These are phyloP conservation scores for Heterobasidion occidentale DNA, from an alignment of 1,284 basidiomycete genomes.

Conservation along the genomic window DNA sequence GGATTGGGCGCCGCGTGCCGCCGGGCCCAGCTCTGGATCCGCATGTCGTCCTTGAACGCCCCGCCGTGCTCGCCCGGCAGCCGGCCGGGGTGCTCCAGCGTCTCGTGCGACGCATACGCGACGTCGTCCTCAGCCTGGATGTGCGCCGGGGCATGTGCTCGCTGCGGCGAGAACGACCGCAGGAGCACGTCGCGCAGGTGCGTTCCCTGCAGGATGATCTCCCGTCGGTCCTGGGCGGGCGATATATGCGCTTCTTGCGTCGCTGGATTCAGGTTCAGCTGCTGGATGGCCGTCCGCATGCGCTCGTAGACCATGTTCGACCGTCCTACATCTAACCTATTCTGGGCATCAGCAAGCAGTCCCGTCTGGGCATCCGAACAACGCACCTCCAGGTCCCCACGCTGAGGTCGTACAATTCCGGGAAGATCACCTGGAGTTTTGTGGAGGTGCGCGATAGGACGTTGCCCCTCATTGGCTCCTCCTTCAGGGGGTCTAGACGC, in stretches of 20 bases:
- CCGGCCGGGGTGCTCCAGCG: conserved; percentile 26
- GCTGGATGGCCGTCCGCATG: conserved; percentile 61
- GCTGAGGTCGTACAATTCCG: conserved; percentile 38
- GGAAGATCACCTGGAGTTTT: conserved; percentile 52
- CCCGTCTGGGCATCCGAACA: background rate
- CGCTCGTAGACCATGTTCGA: conserved; percentile 63
- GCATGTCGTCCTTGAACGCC: conserved; percentile 59
- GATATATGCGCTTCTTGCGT: conserved; percentile 25
- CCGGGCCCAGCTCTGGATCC: conserved; percentile 70
- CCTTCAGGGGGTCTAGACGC: conserved; percentile 48
- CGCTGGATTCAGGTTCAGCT: conserved; percentile 51
- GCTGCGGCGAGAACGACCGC: conserved; percentile 31
- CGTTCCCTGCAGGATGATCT: conserved; percentile 59
- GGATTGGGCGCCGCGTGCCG: conserved; percentile 59
- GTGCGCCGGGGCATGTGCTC: conserved; percentile 18
- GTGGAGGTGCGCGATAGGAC: conserved; percentile 42
- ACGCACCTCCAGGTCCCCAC: conserved; percentile 50
- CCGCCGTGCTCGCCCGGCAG: conserved; percentile 27
- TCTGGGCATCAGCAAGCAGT: conserved; percentile 19
- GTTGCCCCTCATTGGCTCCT: conserved; percentile 44
- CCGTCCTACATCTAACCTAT: conserved; percentile 73
- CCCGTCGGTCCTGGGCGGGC: conserved; percentile 22
- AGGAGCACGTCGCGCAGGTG: conserved; percentile 63
- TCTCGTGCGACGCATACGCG: conserved; percentile 24
- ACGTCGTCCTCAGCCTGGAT: conserved; percentile 26